Evolutionary conservation across 768 basidiomycete species (phyloP), one percentile per base, ranked within the genome.

Genomic region (Trametes meyenii): DNA sequence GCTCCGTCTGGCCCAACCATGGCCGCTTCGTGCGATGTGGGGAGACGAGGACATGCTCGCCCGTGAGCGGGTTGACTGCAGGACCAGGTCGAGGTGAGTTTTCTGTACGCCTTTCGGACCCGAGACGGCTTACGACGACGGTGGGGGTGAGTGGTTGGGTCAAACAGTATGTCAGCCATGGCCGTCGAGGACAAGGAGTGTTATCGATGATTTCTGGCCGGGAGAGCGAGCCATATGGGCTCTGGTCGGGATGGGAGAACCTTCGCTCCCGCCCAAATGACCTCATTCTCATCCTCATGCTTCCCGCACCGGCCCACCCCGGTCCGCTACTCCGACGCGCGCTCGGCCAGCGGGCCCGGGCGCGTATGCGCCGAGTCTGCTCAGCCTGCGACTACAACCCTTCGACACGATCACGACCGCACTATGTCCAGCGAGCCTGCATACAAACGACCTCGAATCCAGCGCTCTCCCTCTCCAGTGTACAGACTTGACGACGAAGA

Each of bases 21-120:
- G 95, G 95, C 19, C 95, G 85, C 69, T 91, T 93, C 8, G 81
- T 92, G 53, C 95, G 89, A 73, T 96, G 94, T 0, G 94, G 92
- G 40, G 93, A 94, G 38, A 94, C 89, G 36, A 96, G 85, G 56
- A 94, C 77, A 70, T 91, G 80, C 67, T 88, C 88, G 60, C 84
- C 82, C 0, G 84, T 86, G 60, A 96, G 81, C 3, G 94, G 92
- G 69, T 96, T 96, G 71, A 84, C 92, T 94, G 69, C 14, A 21
- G 24, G 33, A 42, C 51, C 35, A 39, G 63, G 64, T 13, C 38
- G 26, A 50, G n/a, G n/a, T 44, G 17, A 35, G 26, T 42, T 14
- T n/a, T 10, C 6, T 2, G 26, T 38, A 5, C 17, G n/a, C n/a
- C n/a, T 4, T 26, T 21, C 6, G 19, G 52, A 19, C 29, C 3